Evolutionary conservation across 768 basidiomycete species (phyloP).

Genomic region (Tephrocybe sp.): DNA sequence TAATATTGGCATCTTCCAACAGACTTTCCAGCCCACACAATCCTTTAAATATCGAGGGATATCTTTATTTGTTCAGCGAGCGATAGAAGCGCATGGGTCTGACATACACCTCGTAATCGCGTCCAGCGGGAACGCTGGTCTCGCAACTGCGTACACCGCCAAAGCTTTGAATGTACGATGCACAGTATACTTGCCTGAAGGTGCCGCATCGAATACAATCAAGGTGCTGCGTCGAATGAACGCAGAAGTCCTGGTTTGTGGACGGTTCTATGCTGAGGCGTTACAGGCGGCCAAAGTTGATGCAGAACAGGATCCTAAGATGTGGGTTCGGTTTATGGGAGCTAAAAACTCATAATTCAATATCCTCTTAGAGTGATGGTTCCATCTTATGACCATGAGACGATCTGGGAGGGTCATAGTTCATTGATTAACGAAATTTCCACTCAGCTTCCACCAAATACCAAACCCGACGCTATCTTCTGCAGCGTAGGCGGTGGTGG

Average conservation of each 20-base stretch:
- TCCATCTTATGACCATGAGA: constrained; percentile 66
- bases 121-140: constrained; percentile 73
- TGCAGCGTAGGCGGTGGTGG: constrained; percentile 79
- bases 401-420: constrained; percentile 39
- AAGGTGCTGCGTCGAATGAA: constrained; percentile 48
- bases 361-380: constrained; percentile 50
- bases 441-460: constrained; percentile 38
- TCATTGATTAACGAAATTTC: constrained; percentile 66
- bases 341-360: neutral
- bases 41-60: constrained; percentile 79
- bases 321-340: too few species aligned
- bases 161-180: constrained; percentile 52
- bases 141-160: constrained; percentile 68
- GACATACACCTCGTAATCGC: constrained; percentile 62
- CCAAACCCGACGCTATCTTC: constrained; percentile 65
- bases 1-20: neutral
- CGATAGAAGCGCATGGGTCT: constrained; percentile 47
- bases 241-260: constrained; percentile 54
- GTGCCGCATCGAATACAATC: constrained; percentile 45
- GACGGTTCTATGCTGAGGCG: constrained; percentile 57
- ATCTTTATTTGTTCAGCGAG: constrained; percentile 55
- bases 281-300: constrained; percentile 43
- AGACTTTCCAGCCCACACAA: constrained; percentile 70
- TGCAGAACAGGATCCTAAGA: constrained; percentile 41
- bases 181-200: constrained; percentile 64